These are phyloP conservation scores for Mycena latifolia DNA, from an alignment of 768 basidiomycete genomes.

Conservation along the genomic window DNA sequence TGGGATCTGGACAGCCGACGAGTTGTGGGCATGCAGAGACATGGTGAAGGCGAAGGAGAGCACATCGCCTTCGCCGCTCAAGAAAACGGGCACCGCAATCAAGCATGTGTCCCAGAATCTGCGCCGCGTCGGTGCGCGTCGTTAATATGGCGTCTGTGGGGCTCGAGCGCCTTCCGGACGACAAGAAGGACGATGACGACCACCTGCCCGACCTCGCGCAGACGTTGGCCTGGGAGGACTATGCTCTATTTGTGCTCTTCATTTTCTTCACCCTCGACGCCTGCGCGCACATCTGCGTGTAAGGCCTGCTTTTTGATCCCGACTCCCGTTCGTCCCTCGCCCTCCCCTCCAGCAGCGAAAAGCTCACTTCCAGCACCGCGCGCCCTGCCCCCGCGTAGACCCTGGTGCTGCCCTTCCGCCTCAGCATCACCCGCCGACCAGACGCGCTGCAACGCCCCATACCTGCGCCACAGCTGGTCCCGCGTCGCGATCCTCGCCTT, in stretches of 20 bases:
- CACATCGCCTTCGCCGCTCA: constrained; percentile 67
- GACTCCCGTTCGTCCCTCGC: constrained; percentile 64
- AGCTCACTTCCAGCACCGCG: constrained; percentile 41
- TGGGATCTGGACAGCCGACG: constrained; percentile 26
- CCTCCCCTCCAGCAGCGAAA: constrained; percentile 46
- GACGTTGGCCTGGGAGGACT: constrained; percentile 86
- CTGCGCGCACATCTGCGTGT: constrained; percentile 89
- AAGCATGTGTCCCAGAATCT: constrained; percentile 69
- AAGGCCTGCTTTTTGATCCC: constrained; percentile 90
- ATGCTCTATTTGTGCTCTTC: constrained; percentile 86
- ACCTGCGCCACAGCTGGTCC: constrained; percentile 93
- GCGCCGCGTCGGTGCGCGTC: constrained; percentile 80
- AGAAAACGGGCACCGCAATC: constrained; percentile 70
- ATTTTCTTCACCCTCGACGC: constrained; percentile 90
- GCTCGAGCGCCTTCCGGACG: constrained; percentile 66
- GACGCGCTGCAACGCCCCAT: constrained; percentile 81
- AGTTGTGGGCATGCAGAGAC: constrained; percentile 29
- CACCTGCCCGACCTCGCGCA: constrained; percentile 58
- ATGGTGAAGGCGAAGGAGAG: constrained; percentile 37
- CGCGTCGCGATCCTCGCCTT: constrained; percentile 88
- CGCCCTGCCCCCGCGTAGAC: constrained; percentile 50
- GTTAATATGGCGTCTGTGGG: constrained; percentile 79
- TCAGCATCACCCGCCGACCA: constrained; percentile 69
- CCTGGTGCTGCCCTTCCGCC: constrained; percentile 71
- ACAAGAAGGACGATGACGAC: constrained; percentile 53